Conservation (phyloP, 805 yeast species). For the Saturnispora galanensis region DNA sequence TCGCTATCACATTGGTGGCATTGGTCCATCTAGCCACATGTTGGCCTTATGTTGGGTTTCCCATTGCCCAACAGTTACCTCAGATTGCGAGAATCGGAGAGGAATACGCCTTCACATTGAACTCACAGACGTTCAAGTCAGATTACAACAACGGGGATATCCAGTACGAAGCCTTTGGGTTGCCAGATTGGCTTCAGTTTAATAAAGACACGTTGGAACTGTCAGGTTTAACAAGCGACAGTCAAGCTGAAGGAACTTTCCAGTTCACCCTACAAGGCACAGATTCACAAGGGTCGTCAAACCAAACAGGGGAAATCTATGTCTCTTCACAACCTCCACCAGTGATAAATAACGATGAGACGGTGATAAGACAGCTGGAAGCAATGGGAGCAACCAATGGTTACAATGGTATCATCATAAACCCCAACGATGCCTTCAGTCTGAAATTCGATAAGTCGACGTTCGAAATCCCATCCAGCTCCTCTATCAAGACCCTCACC, state of each 20-base stretch:
- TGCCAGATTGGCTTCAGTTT: constrained; percentile 76
- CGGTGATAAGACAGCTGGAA: constrained; percentile 44
- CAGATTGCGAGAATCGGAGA: constrained; percentile 70
- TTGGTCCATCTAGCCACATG: constrained; percentile 19
- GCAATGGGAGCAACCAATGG: constrained; percentile 72
- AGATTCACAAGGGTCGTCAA: constrained; percentile 46
- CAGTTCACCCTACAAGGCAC: constrained; percentile 53
- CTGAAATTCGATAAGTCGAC: constrained; percentile 54
- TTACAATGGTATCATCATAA: constrained; percentile 56
- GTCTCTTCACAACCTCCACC: constrained; percentile 46
- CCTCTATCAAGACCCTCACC: constrained; percentile 42
- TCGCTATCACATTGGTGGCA: not conserved
- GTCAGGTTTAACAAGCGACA: constrained; percentile 50
- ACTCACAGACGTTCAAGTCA: constrained; percentile 57
- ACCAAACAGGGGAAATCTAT: constrained; percentile 45
- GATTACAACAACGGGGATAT: constrained; percentile 34
- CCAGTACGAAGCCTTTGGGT: constrained; percentile 42
- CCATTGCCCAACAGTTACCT: constrained; percentile 78
- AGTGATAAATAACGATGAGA: constrained; percentile 30
- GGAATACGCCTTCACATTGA: constrained; percentile 53
- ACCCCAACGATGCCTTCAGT: constrained; percentile 58
- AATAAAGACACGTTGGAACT: constrained; percentile 52
- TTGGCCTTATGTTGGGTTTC: constrained; percentile 55
- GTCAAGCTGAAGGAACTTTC: constrained; percentile 28
- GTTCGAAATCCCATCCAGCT: constrained; percentile 38